Evolutionary conservation across 2,329 filamentous ascomycete species (phyloP).

Genomic region (Sporothrix euskadiensis): DNA sequence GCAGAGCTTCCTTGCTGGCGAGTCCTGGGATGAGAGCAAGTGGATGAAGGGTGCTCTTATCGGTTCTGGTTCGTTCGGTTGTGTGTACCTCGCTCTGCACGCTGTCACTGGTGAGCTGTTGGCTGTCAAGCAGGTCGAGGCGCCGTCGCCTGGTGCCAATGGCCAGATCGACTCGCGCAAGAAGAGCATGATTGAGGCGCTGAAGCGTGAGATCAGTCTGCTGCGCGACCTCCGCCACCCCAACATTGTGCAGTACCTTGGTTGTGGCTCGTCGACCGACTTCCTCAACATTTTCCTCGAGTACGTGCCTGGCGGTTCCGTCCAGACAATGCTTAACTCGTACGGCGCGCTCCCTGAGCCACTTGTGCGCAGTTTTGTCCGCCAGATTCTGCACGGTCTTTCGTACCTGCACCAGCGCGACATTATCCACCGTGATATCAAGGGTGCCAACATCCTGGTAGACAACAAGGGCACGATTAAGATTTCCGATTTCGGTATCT

Average conservation of each 20-base stretch:
- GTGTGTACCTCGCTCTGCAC: slow-evolving; percentile 91
- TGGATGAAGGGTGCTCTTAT: slow-evolving; percentile 99
- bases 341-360: slow-evolving; percentile 94
- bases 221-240: slow-evolving; percentile 91
- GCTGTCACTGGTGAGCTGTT: slow-evolving; percentile 95
- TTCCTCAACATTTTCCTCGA: slow-evolving; percentile 99
- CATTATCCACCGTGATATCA: slow-evolving; percentile 98
- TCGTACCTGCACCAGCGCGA: slow-evolving; percentile 91
- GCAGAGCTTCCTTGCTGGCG: slow-evolving; percentile 83
- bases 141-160: slow-evolving; percentile 74
- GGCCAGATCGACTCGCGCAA: slow-evolving; percentile 85
- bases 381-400: slow-evolving; percentile 89
- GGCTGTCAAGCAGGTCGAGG: slow-evolving; percentile 96
- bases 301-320: slow-evolving; percentile 95
- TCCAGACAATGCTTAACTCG: slow-evolving; percentile 97
- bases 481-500: slow-evolving; percentile 98
- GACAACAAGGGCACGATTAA: slow-evolving; percentile 99
- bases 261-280: slow-evolving; percentile 86
- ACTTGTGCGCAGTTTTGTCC: slow-evolving; percentile 91
- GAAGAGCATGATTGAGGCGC: slow-evolving; percentile 95
- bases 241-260: slow-evolving; percentile 98
- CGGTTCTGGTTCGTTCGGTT: slow-evolving; percentile 94
- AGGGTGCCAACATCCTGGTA: slow-evolving; percentile 96
- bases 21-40: slow-evolving; percentile 94
- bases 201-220: slow-evolving; percentile 94